These are phyloP conservation scores for Hirschfeldia incana DNA, from an alignment of 345 rosid genomes.

Conservation along the genomic window DNA sequence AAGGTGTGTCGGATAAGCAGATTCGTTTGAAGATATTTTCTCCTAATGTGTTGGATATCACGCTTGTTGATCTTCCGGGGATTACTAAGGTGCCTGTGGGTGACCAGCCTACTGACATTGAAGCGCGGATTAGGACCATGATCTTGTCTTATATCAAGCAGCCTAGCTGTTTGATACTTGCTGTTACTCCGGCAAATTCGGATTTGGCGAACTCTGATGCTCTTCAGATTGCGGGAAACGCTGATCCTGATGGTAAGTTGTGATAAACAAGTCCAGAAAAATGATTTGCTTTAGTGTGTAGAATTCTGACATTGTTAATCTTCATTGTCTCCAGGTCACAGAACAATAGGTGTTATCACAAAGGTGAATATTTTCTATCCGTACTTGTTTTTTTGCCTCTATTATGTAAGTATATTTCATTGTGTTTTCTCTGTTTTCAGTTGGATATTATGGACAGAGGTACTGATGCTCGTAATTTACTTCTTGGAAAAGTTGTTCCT, in stretches of 20 bases:
- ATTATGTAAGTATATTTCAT: neutral
- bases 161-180: conserved; percentile 60
- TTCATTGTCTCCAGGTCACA: conserved; percentile 48
- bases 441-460: conserved; percentile 83
- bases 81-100: conserved; percentile 77
- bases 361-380: conserved; percentile 47
- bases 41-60: conserved; percentile 65
- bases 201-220: conserved; percentile 83
- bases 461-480: conserved; percentile 59
- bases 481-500: conserved; percentile 66
- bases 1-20: conserved; percentile 61
- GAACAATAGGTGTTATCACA: conserved; percentile 72
- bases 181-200: conserved; percentile 71
- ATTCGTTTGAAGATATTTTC: conserved; percentile 59
- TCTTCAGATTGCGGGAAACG: conserved; percentile 61
- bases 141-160: conserved; percentile 50
- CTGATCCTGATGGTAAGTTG: conserved; percentile 58
- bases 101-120: conserved; percentile 68
- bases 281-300: neutral
- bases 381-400: neutral
- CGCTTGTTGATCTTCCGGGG: conserved; percentile 72
- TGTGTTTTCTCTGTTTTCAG: conserved; percentile 41
- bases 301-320: conserved; percentile 7
- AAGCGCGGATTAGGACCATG: conserved; percentile 58
- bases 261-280: neutral